A percentile compares a stretch with the other conserved stretches of the same genome.
phyloP scores from a whole-genome alignment of 208 protist genomes.

The Leishmania braziliensis region DNA sequence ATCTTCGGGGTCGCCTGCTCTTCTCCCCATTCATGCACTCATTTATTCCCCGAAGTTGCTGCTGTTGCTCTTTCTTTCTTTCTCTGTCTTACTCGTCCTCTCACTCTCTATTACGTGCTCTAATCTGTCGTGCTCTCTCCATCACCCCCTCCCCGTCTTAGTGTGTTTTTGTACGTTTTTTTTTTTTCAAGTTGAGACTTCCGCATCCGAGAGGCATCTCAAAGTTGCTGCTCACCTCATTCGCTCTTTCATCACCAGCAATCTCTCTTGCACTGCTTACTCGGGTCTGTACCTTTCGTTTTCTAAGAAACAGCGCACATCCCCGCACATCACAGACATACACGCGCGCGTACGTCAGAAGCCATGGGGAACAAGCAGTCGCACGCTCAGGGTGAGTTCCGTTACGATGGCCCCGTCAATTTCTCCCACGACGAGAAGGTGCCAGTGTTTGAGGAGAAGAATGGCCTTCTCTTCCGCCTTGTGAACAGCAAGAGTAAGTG shows the following conservation, averaged over 20 bases:
- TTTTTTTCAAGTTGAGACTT: neutral
- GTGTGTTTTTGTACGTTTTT: neutral
- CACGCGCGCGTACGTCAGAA: neutral
- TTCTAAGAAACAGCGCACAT: neutral
- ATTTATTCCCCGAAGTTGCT: neutral
- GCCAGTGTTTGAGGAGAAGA: constrained; percentile 59
- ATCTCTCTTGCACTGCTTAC: neutral
- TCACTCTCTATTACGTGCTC: neutral
- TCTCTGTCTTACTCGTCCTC: neutral
- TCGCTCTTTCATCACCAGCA: neutral
- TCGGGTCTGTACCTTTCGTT: constrained; percentile 1
- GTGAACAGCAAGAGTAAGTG: constrained; percentile 42
- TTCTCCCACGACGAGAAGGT: constrained; percentile 61
- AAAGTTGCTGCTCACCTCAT: neutral
- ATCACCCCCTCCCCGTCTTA: neutral
- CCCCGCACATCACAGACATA: neutral
- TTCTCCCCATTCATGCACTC: neutral
- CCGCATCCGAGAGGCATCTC: neutral
- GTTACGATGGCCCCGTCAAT: constrained; percentile 30
- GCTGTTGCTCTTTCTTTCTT: neutral
- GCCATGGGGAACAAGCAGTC: constrained; percentile 25
- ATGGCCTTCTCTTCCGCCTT: constrained; percentile 80
- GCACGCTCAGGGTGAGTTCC: constrained; percentile 28
- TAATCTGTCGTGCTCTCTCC: neutral
- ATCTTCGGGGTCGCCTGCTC: neutral